These are phyloP conservation scores for Aschersonia sp. DNA, from an alignment of 2,329 filamentous ascomycete species.

Conservation along the genomic window DNA sequence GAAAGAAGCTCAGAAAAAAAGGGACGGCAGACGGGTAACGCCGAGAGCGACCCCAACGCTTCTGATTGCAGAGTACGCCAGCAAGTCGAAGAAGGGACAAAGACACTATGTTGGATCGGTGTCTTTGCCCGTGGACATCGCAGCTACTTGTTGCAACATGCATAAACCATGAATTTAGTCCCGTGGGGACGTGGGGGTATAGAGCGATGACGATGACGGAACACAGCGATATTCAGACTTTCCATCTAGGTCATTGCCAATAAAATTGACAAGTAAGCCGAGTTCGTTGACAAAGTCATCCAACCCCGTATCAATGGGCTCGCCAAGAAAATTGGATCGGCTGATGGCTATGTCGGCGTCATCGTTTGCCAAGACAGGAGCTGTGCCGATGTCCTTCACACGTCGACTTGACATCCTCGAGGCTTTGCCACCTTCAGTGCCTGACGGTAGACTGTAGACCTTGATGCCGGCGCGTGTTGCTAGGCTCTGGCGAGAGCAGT, in stretches of 20 bases:
- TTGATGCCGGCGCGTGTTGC: slow-evolving; percentile 11
- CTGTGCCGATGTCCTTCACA: slow-evolving; percentile 8
- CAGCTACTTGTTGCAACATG: no score
- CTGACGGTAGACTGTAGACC: slow-evolving; percentile 32
- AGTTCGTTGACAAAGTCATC: slow-evolving; percentile 30
- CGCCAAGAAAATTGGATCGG: slow-evolving; percentile 15
- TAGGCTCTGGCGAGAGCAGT: slow-evolving; percentile 9
- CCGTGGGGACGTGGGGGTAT: no score
- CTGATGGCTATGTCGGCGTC: slow-evolving; percentile 8
- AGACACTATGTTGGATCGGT: no score
- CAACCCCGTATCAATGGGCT: slow-evolving; percentile 21
- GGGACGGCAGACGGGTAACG: no score
- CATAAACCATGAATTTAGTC: no score
- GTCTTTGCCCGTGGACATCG: no score
- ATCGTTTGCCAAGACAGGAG: slow-evolving; percentile 11
- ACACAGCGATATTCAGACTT: not conserved
- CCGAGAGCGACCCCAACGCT: no score
- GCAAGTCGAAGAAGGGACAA: no score
- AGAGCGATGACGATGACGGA: no score
- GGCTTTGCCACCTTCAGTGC: slow-evolving; percentile 10
- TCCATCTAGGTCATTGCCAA: slow-evolving; percentile 16
- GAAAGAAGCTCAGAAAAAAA: no score
- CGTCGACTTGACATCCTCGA: not conserved
- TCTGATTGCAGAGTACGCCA: no score
- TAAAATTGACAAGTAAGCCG: slow-evolving; percentile 35